Conservation (phyloP, 176 grass and related monocot genomes). For the Melocanna baccifera region DNA sequence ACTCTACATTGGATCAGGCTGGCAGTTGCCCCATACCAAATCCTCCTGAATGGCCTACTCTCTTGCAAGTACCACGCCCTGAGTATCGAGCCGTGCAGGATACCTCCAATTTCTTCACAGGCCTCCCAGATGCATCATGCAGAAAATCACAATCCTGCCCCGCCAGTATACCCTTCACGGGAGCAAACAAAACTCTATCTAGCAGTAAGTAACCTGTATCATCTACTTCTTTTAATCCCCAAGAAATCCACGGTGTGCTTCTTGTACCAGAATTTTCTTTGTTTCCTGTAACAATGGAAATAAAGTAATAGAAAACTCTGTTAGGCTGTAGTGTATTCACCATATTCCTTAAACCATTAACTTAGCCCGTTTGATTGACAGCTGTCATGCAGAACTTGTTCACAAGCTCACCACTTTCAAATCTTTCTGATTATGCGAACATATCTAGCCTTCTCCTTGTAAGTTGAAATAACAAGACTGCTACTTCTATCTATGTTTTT, state of each 20-base stretch:
- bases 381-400: conserved; percentile 55
- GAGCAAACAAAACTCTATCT: conserved; percentile 48
- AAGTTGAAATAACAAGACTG: conserved; percentile 31
- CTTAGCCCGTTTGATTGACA: conserved; percentile 26
- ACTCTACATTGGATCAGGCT: conserved; percentile 41
- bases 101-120: conserved; percentile 11
- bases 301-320: neutral
- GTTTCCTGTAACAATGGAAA: neutral
- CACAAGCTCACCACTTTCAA: conserved; percentile 24
- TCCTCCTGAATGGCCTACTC: conserved; percentile 48
- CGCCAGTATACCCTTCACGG: conserved; percentile 51
- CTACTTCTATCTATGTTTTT: neutral
- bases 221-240: neutral
- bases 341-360: conserved; percentile 27
- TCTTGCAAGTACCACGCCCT: conserved; percentile 49
- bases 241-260: neutral
- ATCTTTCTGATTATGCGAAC: conserved; percentile 39
- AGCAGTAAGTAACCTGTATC: conserved; percentile 44
- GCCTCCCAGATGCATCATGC: conserved; percentile 48
- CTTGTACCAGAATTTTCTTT: neutral
- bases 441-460: conserved; percentile 45
- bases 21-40: conserved; percentile 44
- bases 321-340: neutral
- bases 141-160: conserved; percentile 49
- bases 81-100: conserved; percentile 42